Evolutionary conservation across 306 rosid species (phyloP), one percentile per base, ranked within the genome.

Genomic region (Malus domestica): DNA sequence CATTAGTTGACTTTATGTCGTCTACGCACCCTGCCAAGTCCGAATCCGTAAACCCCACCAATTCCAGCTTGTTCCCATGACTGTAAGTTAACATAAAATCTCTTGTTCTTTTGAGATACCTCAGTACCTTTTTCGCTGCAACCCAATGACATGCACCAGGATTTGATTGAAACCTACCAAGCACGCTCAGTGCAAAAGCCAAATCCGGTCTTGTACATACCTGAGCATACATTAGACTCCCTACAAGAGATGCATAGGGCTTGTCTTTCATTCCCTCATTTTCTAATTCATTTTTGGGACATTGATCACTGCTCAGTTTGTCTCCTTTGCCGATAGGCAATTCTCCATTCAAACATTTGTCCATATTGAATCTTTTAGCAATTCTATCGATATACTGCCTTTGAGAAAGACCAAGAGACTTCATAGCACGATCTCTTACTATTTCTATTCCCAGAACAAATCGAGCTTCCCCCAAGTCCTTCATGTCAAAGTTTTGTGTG

Each of bases 141-240:
- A 55, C 12, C 23, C 16, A 45, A 4, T 45, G 16, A 12, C 6
- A 13, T 45, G 2, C 2, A 45, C 6, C 0, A 13, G 16, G 51
- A 45, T 45, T 45, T 1, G 51, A 45, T 45, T 45, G 16, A 12
- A 45, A 45, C 51, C 6, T 45, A 0, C 25, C 25, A 1, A 55
- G 22, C 0, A 55, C 60, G 8, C 60, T 55, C 0, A 8, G 5
- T 18, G 12, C 60, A 3, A 55, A 55, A 20, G 60, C 60, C 1
- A 55, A 0, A 0, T 20, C 2, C 0, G 2, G 5, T 55, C 60
- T 55, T n/a, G 60, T 55, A 0, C 25, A 55, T n/a, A 55, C 60
- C 0, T 55, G 60, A 0, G 60, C 60, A 20, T 55, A 20, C 25
- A 55, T 55, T 0, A 55, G 10, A 8, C 60, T 19, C 0, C 5